Conservation (phyloP, 2,329 filamentous ascomycete species). For the Akanthomyces muscarius region DNA sequence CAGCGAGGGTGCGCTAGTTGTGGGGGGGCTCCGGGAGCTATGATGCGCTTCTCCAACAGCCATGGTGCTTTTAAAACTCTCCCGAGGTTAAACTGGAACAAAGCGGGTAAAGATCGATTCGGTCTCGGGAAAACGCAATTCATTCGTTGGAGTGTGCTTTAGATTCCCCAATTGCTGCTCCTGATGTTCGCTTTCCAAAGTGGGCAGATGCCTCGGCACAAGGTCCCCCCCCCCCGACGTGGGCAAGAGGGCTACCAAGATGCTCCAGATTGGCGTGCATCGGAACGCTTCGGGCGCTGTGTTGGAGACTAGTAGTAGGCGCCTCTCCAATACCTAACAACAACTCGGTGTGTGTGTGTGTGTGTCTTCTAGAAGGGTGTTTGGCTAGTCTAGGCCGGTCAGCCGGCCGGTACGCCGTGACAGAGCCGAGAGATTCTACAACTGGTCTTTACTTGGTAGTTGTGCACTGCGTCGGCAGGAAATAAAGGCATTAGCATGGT, state of each 20-base stretch:
- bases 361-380: neutral
- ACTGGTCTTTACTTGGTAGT: neutral
- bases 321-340: neutral
- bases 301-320: neutral
- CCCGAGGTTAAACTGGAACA: constrained; percentile 13
- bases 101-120: constrained; percentile 13
- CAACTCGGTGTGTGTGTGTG: no score
- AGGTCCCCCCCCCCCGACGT: neutral
- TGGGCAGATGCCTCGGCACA: constrained; percentile 8
- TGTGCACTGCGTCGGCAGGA: neutral
- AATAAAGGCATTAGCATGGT: neutral
- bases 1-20: neutral
- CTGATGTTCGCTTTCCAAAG: neutral
- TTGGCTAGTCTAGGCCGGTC: neutral
- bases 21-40: neutral
- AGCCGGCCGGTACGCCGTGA: neutral
- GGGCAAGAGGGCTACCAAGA: neutral
- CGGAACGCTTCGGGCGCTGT: constrained; percentile 4
- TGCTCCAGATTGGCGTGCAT: neutral
- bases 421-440: neutral
- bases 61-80: neutral
- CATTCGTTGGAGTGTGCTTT: neutral
- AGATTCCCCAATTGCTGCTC: neutral
- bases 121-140: neutral
- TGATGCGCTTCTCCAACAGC: neutral